Percentiles rank a stretch among this genome's conserved stretches.
Evolutionary conservation across 768 basidiomycete genomes (phyloP).

Genomic region (Trametes sanguinea): DNA sequence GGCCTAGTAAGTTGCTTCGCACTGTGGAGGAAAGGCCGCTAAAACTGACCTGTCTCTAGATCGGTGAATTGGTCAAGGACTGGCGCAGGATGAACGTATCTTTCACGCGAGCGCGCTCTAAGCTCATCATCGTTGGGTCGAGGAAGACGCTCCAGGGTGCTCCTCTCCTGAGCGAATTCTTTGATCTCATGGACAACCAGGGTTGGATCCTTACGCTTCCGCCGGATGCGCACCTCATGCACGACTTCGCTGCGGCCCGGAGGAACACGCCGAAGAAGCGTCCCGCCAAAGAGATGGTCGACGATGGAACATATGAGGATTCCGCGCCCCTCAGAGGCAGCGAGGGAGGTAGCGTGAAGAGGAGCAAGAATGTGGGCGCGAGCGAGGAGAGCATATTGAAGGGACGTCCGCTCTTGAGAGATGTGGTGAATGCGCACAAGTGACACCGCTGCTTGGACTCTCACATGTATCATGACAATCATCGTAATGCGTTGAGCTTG

Average conservation of each 20-base stretch:
- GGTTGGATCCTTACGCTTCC: slow-evolving; percentile 72
- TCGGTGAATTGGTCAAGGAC: slow-evolving; percentile 92
- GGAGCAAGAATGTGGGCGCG: slow-evolving; percentile 35
- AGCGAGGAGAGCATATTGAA: slow-evolving; percentile 46
- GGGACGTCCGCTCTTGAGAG: slow-evolving; percentile 60
- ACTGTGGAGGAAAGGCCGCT: no score
- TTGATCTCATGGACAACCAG: slow-evolving; percentile 69
- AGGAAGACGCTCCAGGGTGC: slow-evolving; percentile 68
- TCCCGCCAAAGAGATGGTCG: slow-evolving; percentile 25
- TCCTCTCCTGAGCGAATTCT: slow-evolving; percentile 70
- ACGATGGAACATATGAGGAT: slow-evolving; percentile 2
- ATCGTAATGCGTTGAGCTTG: neutral
- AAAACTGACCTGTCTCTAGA: slow-evolving; percentile 44
- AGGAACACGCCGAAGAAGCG: slow-evolving; percentile 33
- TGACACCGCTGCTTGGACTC: neutral
- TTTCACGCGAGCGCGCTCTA: slow-evolving; percentile 89
- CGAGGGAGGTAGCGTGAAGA: slow-evolving; percentile 32
- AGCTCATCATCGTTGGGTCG: slow-evolving; percentile 91
- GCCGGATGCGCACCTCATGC: slow-evolving; percentile 52
- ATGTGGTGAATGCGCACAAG: slow-evolving; percentile 50
- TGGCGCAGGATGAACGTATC: slow-evolving; percentile 97
- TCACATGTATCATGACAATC: neutral
- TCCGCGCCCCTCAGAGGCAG: slow-evolving; percentile 4
- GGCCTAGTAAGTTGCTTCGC: slow-evolving; percentile 56
- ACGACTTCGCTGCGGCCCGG: slow-evolving; percentile 35